Base-by-base conservation (phyloP, 2,329 filamentous ascomycete species). In the Aspergillus uvarum region DNA sequence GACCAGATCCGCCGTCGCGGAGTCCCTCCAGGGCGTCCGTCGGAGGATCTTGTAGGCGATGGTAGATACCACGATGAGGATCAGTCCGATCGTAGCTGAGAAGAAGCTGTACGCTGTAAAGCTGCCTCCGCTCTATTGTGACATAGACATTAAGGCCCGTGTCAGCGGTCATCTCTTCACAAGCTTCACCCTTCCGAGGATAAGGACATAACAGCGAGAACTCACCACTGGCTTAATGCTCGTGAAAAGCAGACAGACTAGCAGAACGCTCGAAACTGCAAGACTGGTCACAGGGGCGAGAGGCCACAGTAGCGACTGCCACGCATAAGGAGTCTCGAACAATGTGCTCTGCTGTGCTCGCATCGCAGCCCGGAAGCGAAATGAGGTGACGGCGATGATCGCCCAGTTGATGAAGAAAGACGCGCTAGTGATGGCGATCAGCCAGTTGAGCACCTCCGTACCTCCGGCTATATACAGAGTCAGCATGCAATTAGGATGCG, bases 391-490 rank as follows among this genome's bases (percentile, higher is more conserved):
- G 11, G 67, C 56, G 47, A 77, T 70, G 22, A 77, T 69, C 29
- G 74, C 63, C 72, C 74, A 77, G 54, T 70, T 70, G 60, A 65
- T 68, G 61, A 76, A 76, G 62, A 67, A 74, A 4, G 67, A 67
- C 1, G 74, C 65, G 29, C 69, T 73, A 7, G 73, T 69, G 55
- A 77, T 73, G 50, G 50, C 21, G 22, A 62, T 59, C 12, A 59
- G 48, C 57, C 57, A 62, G 16, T 59, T 62, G 2, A 62, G 51
- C 11, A 59, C 54, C 16, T 62, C 50, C 14, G 51, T 51, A 10
- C 57, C 54, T n/a, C 53, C 51, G 10, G 44, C 60, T 62, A 22
- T 26, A 12, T 8, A n/a, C 26, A 4, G 6, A 4, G 44, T 51
- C 44, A 47, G 12, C 19, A 10, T 7, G 14, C 11, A 22, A 19